These are phyloP conservation scores for Lathyrus aphaca DNA, from an alignment of 306 rosid genomes.

Conservation along the genomic window DNA sequence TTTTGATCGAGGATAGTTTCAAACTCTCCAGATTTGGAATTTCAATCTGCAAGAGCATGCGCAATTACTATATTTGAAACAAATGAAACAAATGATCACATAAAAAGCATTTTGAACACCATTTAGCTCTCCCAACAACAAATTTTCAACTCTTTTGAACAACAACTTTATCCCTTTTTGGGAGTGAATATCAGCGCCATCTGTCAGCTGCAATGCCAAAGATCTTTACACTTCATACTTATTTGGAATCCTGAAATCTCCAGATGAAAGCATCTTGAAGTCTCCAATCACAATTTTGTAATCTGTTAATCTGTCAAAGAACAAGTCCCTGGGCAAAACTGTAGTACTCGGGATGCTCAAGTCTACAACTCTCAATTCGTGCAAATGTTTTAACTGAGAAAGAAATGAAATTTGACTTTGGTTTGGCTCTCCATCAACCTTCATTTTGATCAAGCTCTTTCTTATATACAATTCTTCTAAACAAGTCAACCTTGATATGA, in stretches of 20 bases:
- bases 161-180: conserved; percentile 37
- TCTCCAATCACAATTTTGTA: conserved; percentile 49
- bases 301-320: conserved; percentile 27
- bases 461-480: conserved; percentile 50
- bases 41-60: too few relatives aligned
- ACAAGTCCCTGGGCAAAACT: not conserved
- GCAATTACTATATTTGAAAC: too few relatives aligned
- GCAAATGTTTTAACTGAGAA: conserved; percentile 25
- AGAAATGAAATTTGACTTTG: conserved; percentile 21
- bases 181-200: conserved; percentile 26
- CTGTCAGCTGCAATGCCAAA: conserved; percentile 40
- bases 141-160: conserved; percentile 44
- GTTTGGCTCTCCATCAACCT: not conserved
- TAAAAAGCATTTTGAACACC: conserved; percentile 31
- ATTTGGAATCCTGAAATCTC: conserved; percentile 20
- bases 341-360: not conserved
- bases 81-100: too few relatives aligned
- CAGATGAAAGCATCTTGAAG: conserved; percentile 5
- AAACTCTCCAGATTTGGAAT: too few relatives aligned
- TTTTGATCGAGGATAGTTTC: too few relatives aligned
- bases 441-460: conserved; percentile 39
- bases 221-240: conserved; percentile 21
- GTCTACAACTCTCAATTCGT: conserved; percentile 1
- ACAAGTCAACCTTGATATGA: conserved; percentile 43
- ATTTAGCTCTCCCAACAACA: conserved; percentile 43